These are phyloP conservation scores for Rhodosporidiobolus sp. DNA, from an alignment of 768 basidiomycete species.

Conservation along the genomic window DNA sequence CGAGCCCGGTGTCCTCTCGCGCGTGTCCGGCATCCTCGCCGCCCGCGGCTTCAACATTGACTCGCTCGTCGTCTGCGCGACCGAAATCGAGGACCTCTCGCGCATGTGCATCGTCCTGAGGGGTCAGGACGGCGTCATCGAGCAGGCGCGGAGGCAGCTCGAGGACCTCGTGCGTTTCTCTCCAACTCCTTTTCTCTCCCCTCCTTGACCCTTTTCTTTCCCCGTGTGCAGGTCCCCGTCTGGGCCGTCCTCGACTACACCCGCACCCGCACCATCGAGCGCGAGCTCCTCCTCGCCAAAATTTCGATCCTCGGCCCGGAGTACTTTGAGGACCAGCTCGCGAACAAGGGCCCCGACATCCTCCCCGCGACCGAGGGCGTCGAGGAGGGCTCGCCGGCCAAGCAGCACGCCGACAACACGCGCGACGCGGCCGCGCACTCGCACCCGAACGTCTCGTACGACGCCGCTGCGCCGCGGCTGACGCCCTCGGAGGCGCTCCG, in stretches of 20 bases:
- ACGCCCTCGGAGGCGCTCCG: constrained; percentile 83
- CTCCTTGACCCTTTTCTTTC: background rate
- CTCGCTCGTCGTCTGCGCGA: constrained; percentile 94
- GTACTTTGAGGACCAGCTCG: constrained; percentile 87
- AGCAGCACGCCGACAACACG: constrained; percentile 41
- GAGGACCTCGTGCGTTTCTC: constrained; percentile 78
- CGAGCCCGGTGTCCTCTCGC: constrained; percentile 97
- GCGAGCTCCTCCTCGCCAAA: constrained; percentile 92
- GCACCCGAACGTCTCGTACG: constrained; percentile 50
- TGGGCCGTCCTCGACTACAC: constrained; percentile 99
- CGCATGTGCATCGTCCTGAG: constrained; percentile 96
- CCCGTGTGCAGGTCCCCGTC: constrained; percentile 73
- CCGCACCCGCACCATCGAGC: constrained; percentile 80
- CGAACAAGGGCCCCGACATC: constrained; percentile 60
- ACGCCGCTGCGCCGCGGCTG: constrained; percentile 44
- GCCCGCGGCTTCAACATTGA: constrained; percentile 98
- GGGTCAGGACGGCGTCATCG: constrained; percentile 95
- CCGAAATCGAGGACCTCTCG: constrained; percentile 92
- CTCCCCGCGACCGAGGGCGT: constrained; percentile 41
- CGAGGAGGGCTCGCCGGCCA: constrained; percentile 43
- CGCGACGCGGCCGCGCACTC: constrained; percentile 40
- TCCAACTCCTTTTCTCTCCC: background rate
- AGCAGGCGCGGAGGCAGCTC: constrained; percentile 90
- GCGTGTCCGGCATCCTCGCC: constrained; percentile 94
- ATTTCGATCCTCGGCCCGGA: constrained; percentile 96